Percentiles rank a stretch among this genome's conserved stretches.
Conservation (phyloP, 2,329 filamentous ascomycete species). For the Xylariaceae sp. region DNA sequence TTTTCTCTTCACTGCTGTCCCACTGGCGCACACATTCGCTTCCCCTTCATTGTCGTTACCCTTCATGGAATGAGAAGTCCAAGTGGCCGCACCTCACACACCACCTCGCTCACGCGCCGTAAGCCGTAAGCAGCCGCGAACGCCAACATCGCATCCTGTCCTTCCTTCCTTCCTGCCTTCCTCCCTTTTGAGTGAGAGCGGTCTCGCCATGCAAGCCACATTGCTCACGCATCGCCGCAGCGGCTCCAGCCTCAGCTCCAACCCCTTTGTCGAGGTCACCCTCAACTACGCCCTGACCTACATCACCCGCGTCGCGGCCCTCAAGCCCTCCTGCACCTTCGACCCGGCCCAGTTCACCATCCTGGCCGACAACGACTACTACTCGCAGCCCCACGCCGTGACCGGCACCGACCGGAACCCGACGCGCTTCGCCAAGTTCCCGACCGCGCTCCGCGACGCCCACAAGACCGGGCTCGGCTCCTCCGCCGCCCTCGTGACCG, state of each 20-base stretch:
- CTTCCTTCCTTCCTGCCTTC: neutral
- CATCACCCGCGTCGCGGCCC: slow-evolving; percentile 45
- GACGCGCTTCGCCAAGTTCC: slow-evolving; percentile 71
- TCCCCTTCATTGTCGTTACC: too few relatives aligned
- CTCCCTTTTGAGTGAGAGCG: neutral
- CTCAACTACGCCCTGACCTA: slow-evolving; percentile 85
- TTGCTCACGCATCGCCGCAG: too few relatives aligned
- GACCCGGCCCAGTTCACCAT: slow-evolving; percentile 74
- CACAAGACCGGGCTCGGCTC: slow-evolving; percentile 97
- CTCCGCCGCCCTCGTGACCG: slow-evolving; percentile 87
- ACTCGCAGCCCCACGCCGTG: slow-evolving; percentile 61
- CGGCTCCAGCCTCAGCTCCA: slow-evolving; percentile 46
- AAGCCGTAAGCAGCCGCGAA: too few relatives aligned
- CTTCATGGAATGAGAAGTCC: too few relatives aligned
- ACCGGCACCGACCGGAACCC: slow-evolving; percentile 19
- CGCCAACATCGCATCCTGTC: slow-evolving; percentile 7
- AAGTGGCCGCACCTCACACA: too few relatives aligned
- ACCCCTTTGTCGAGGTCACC: slow-evolving; percentile 90
- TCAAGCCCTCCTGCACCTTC: slow-evolving; percentile 45
- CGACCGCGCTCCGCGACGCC: slow-evolving; percentile 68
- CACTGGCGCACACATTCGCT: too few relatives aligned
- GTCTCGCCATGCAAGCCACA: too few relatives aligned
- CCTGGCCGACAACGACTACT: slow-evolving; percentile 94
- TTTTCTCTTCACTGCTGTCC: too few relatives aligned
- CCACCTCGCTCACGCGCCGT: neutral